These are phyloP conservation scores for Pichia terricola DNA, from an alignment of 1,139 yeast genomes.

Conservation along the genomic window DNA sequence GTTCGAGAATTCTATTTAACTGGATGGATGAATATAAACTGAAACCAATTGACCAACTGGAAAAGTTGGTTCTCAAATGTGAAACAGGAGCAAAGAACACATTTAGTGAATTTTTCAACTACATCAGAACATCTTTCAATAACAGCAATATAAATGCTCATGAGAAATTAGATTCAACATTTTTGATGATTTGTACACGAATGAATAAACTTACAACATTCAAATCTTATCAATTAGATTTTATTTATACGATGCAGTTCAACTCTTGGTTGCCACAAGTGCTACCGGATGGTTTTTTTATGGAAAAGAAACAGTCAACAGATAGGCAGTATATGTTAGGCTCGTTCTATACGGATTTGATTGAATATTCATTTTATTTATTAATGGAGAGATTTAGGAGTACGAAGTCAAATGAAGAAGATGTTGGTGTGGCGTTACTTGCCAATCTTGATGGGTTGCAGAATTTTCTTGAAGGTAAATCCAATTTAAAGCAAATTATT, in stretches of 20 bases:
- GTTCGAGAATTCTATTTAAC: slow-evolving; percentile 13
- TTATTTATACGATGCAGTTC: slow-evolving; percentile 43
- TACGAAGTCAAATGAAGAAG: slow-evolving; percentile 35
- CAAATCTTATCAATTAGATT: slow-evolving; percentile 40
- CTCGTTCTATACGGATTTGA: slow-evolving; percentile 60
- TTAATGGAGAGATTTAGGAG: slow-evolving; percentile 45
- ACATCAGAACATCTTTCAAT: slow-evolving; percentile 43
- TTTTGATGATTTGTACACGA: slow-evolving; percentile 34
- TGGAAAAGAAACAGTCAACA: slow-evolving; percentile 40
- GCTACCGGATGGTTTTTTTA: slow-evolving; percentile 40
- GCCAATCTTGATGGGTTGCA: slow-evolving; percentile 69
- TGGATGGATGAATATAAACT: slow-evolving; percentile 12
- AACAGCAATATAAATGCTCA: slow-evolving; percentile 21
- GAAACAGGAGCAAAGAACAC: slow-evolving; percentile 28
- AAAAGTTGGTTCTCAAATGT: slow-evolving; percentile 7
- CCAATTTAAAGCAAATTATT: slow-evolving; percentile 45
- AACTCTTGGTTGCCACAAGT: slow-evolving; percentile 63
- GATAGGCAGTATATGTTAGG: slow-evolving; percentile 46
- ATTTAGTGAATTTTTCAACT: slow-evolving; percentile 48
- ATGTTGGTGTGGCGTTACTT: slow-evolving; percentile 62
- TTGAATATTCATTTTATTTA: slow-evolving; percentile 61
- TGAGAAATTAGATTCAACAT: slow-evolving; percentile 16
- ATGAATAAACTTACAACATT: slow-evolving; percentile 59
- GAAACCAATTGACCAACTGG: slow-evolving; percentile 11
- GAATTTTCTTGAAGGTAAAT: slow-evolving; percentile 51